phyloP scores from a whole-genome alignment of 257 asterid genomes.

The Solanum medicagineum region DNA sequence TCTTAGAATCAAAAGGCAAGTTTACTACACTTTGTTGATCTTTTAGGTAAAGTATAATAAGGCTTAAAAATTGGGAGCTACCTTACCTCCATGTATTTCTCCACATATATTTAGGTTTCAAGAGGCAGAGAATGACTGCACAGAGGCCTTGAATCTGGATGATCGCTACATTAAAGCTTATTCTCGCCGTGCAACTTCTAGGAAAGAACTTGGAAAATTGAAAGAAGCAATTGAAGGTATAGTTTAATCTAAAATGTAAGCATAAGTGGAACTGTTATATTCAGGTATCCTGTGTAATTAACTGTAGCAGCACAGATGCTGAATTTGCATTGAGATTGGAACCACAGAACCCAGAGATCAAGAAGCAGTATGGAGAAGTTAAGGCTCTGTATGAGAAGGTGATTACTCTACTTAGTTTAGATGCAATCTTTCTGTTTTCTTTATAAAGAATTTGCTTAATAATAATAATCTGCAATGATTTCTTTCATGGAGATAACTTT shows the following conservation, averaged over 20 bases:
- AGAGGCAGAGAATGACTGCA: conserved; percentile 92
- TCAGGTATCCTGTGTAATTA: conserved; percentile 11
- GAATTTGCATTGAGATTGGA: conserved; percentile 84
- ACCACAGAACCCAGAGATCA: conserved; percentile 85
- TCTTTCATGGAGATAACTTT: background rate
- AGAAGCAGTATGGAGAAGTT: conserved; percentile 70
- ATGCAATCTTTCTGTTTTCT: background rate
- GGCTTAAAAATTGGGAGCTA: background rate
- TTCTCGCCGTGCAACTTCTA: conserved; percentile 89
- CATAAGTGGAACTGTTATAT: background rate
- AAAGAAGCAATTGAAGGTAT: conserved; percentile 81
- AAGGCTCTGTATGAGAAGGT: conserved; percentile 77
- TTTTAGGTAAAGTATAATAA: background rate
- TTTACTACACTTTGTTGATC: background rate
- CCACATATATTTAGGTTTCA: conserved; percentile 33
- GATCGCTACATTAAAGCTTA: conserved; percentile 92
- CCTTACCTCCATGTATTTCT: conserved; percentile 5
- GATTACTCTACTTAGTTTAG: background rate
- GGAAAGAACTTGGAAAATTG: conserved; percentile 87
- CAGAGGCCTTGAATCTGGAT: conserved; percentile 84
- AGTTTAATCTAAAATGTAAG: background rate
- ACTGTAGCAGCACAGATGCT: conserved; percentile 52
- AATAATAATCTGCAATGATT: background rate
- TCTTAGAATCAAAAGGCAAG: conserved; percentile 69
- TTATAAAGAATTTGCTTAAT: background rate